Conservation (phyloP, 805 yeast species). For the Barnettozyma wickerhamii region DNA sequence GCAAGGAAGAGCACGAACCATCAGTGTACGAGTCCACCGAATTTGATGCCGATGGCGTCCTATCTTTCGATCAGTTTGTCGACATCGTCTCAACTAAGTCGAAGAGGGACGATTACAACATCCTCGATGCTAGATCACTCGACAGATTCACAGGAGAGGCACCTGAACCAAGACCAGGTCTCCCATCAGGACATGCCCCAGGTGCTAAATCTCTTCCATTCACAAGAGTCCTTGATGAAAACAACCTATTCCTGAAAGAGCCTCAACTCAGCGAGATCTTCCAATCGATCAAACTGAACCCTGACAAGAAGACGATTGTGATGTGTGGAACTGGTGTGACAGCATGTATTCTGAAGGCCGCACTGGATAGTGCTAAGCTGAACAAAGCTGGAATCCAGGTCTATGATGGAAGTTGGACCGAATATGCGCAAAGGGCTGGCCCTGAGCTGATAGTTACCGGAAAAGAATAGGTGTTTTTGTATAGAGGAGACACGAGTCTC, state of each 20-base stretch:
- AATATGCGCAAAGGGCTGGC: slow-evolving; percentile 78
- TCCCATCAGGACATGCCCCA: slow-evolving; percentile 87
- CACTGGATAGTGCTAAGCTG: slow-evolving; percentile 53
- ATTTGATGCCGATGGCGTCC: slow-evolving; percentile 45
- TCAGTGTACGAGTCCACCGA: slow-evolving; percentile 31
- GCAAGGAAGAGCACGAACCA: slow-evolving; percentile 20
- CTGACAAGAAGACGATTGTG: slow-evolving; percentile 64
- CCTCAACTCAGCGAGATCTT: slow-evolving; percentile 46
- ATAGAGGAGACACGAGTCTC: no score
- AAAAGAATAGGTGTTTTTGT: background rate
- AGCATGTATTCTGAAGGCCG: slow-evolving; percentile 81
- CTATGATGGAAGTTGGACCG: slow-evolving; percentile 90
- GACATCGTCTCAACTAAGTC: slow-evolving; percentile 48
- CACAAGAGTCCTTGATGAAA: slow-evolving; percentile 48
- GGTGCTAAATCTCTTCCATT: slow-evolving; percentile 79
- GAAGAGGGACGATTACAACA: slow-evolving; percentile 42
- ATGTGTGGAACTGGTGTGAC: slow-evolving; percentile 98
- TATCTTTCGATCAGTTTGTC: slow-evolving; percentile 62
- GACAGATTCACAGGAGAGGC: slow-evolving; percentile 74
- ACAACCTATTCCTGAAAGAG: slow-evolving; percentile 41
- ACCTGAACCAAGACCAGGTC: slow-evolving; percentile 87
- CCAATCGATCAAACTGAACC: slow-evolving; percentile 30
- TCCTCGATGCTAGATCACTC: slow-evolving; percentile 78
- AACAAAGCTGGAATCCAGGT: slow-evolving; percentile 44
- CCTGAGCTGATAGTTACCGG: slow-evolving; percentile 46